Evolutionary conservation across 2,329 filamentous ascomycete genomes (phyloP).

Genomic region (Orbilia blumenaviensis): DNA sequence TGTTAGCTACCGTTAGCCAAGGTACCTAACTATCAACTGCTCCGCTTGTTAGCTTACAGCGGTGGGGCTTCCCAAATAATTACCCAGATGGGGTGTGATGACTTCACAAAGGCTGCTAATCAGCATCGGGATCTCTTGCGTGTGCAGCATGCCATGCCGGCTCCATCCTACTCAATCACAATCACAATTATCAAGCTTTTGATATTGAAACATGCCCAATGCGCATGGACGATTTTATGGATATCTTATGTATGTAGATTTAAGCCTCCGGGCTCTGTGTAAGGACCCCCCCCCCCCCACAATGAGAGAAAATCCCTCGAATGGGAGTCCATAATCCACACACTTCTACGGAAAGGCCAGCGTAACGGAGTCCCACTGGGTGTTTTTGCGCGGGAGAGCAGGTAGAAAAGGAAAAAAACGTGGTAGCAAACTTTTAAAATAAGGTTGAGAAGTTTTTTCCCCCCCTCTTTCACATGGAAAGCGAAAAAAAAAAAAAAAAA

Average conservation of each 20-base stretch:
- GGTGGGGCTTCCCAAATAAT: background rate
- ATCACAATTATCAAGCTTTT: conserved; percentile 47
- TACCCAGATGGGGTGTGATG: background rate
- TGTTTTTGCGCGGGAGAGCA: background rate
- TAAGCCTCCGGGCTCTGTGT: conserved; percentile 35
- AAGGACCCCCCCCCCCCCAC: too few species aligned
- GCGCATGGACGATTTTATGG: too few species aligned
- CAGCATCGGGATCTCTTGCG: conserved; percentile 27
- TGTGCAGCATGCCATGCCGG: conserved; percentile 35
- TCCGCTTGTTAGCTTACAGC: background rate
- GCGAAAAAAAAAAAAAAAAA: conserved; percentile 1
- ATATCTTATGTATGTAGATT: too few species aligned
- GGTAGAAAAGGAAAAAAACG: background rate
- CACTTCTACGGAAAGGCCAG: background rate
- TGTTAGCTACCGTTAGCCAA: background rate
- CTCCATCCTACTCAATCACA: conserved; percentile 19
- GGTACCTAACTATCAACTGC: background rate
- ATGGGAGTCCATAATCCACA: background rate
- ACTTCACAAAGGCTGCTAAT: background rate
- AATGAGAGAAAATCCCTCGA: conserved; percentile 2
- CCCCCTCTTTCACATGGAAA: conserved; percentile 17
- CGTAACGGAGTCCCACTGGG: background rate
- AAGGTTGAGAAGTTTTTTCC: conserved; percentile 10
- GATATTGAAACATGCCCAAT: conserved; percentile 48
- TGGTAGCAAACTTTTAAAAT: conserved; percentile 6